A percentile compares a stretch with the other conserved stretches of the same genome.
Evolutionary conservation across 306 rosid species (phyloP).

Genomic region (Fagus crenata): DNA sequence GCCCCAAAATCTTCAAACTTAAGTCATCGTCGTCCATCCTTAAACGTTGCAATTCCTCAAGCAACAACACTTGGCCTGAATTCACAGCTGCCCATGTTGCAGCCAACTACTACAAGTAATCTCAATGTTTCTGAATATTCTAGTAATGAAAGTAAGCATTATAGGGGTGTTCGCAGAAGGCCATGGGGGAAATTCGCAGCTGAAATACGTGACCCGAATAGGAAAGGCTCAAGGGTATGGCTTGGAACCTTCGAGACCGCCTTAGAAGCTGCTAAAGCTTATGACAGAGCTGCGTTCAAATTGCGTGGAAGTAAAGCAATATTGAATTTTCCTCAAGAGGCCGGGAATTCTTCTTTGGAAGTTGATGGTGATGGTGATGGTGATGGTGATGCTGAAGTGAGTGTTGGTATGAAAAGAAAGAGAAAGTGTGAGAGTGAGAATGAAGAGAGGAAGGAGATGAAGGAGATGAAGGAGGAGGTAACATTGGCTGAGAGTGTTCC

Average conservation of each 20-base stretch:
- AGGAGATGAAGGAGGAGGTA: slow-evolving; percentile 11
- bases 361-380: too few species aligned
- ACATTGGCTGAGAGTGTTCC: slow-evolving; percentile 20
- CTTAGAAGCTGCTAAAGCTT: slow-evolving; percentile 55
- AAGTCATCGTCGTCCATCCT: slow-evolving; percentile 37
- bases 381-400: background rate
- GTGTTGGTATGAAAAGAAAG: slow-evolving; percentile 29
- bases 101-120: background rate
- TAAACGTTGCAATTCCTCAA: slow-evolving; percentile 34
- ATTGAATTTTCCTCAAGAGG: slow-evolving; percentile 54
- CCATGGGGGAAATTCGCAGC: slow-evolving; percentile 65
- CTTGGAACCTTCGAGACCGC: slow-evolving; percentile 56
- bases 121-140: background rate
- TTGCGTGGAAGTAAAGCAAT: slow-evolving; percentile 57
- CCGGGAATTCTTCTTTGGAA: slow-evolving; percentile 8
- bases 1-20: slow-evolving; percentile 23
- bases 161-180: slow-evolving; percentile 50
- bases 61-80: background rate
- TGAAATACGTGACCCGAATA: slow-evolving; percentile 51
- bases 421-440: slow-evolving; percentile 15
- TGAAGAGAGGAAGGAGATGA: slow-evolving; percentile 13
- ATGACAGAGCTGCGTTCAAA: slow-evolving; percentile 52
- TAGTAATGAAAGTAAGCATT: slow-evolving; percentile 26
- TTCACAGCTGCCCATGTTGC: background rate
- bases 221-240: slow-evolving; percentile 55